Percentiles rank a stretch among this genome's conserved stretches.
phyloP scores from a whole-genome alignment of 352 stramenopile species.

The Pythium sp. region DNA sequence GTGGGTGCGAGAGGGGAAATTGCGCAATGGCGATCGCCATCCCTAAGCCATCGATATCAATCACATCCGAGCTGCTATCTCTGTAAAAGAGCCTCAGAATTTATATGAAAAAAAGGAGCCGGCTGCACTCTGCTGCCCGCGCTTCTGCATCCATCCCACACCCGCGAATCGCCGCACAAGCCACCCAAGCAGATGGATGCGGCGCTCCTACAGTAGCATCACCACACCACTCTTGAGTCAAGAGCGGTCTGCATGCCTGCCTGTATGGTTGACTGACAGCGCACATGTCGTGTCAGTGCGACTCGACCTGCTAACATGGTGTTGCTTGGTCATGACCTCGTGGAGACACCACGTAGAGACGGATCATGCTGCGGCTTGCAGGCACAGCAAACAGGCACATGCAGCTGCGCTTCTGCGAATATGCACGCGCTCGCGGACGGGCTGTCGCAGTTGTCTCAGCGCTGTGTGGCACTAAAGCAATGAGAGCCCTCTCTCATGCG shows the following conservation, averaged over 20 bases:
- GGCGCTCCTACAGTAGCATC: background rate
- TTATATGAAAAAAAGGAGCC: background rate
- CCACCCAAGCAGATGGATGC: slow-evolving; percentile 6
- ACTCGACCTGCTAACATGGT: background rate
- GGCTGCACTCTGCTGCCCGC: background rate
- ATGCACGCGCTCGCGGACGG: background rate
- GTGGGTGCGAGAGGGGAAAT: background rate
- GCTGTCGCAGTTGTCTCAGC: background rate
- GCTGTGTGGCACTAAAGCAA: background rate
- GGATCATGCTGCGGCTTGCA: background rate
- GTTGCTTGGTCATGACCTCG: background rate
- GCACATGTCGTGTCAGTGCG: background rate
- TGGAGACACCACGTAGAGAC: background rate
- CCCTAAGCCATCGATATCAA: background rate
- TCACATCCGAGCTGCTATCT: background rate
- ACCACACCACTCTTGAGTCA: background rate
- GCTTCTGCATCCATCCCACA: background rate
- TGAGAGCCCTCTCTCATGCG: background rate
- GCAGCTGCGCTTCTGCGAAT: background rate
- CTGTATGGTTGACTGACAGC: background rate
- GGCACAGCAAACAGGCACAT: background rate
- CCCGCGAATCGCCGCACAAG: background rate
- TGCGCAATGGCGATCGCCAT: background rate
- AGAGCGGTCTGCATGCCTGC: background rate
- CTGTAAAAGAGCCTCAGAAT: background rate